These are phyloP conservation scores for Rhododendron ferrugineum DNA, from an alignment of 148 eudicot species.

Conservation along the genomic window DNA sequence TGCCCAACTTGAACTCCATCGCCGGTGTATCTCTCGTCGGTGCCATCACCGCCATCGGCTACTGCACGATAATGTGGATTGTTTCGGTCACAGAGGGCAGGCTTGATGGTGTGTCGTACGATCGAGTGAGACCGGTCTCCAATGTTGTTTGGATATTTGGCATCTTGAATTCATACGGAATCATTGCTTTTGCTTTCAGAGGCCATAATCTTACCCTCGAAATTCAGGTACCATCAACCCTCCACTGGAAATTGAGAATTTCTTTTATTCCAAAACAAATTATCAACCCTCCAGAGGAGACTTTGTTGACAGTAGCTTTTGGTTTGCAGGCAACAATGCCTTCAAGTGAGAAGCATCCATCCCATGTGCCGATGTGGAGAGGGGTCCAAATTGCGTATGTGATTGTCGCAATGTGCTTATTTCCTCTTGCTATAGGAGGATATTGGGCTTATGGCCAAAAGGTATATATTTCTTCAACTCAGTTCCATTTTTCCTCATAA, in stretches of 20 bases:
- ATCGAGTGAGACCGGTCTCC: not conserved
- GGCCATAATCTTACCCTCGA: slow-evolving; percentile 18
- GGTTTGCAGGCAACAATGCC: slow-evolving; percentile 22
- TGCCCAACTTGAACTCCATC: slow-evolving; percentile 17
- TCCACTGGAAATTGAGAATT: not conserved
- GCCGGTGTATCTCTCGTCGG: slow-evolving; percentile 16
- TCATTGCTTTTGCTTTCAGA: slow-evolving; percentile 19
- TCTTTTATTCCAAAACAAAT: not conserved
- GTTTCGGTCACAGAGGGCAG: slow-evolving; percentile 11
- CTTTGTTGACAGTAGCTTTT: not conserved
- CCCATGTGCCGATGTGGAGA: slow-evolving; percentile 17
- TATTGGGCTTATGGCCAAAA: slow-evolving; percentile 18
- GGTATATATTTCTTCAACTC: not conserved
- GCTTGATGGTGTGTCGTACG: slow-evolving; percentile 14
- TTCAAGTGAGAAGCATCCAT: slow-evolving; percentile 20
- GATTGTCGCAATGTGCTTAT: slow-evolving; percentile 12
- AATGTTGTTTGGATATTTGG: slow-evolving; percentile 15
- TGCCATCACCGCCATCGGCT: slow-evolving; percentile 12
- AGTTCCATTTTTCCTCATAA: not conserved
- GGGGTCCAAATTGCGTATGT: slow-evolving; percentile 14
- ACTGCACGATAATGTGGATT: slow-evolving; percentile 18
- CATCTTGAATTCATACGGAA: slow-evolving; percentile 7
- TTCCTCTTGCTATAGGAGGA: slow-evolving; percentile 14
- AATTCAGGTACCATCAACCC: slow-evolving; percentile 11
- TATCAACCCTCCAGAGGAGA: not conserved